A percentile compares a stretch with the other conserved stretches of the same genome.
phyloP scores from a whole-genome alignment of 257 asterid species.

The Anisodus acutangulus region DNA sequence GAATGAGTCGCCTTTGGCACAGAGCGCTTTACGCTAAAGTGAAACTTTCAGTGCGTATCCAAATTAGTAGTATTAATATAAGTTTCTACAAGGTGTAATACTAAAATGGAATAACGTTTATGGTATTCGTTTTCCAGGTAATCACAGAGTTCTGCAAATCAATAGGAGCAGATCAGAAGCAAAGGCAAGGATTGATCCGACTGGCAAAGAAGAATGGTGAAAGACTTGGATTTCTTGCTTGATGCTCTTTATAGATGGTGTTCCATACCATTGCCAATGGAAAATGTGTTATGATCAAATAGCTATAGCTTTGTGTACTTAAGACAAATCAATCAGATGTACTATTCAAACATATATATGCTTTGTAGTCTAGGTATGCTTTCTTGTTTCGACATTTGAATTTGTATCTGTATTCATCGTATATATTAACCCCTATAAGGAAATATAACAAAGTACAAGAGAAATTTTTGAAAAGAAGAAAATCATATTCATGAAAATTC shows the following conservation, averaged over 20 bases:
- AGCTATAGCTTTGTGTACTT: constrained; percentile 26
- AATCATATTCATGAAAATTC: background rate
- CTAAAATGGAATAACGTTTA: no score
- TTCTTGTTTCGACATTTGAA: background rate
- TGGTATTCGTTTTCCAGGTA: constrained; percentile 51
- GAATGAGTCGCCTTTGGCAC: no score
- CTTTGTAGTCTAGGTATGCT: constrained; percentile 18
- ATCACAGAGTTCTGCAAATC: constrained; percentile 94
- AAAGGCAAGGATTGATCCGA: constrained; percentile 86
- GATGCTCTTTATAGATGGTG: constrained; percentile 30
- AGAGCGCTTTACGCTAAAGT: no score
- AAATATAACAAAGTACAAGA: background rate
- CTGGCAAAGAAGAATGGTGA: constrained; percentile 94
- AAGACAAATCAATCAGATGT: constrained; percentile 10
- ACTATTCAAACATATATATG: constrained; percentile 24
- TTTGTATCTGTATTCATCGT: background rate
- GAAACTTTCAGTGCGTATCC: no score
- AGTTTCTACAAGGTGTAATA: no score
- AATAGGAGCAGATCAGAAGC: constrained; percentile 90
- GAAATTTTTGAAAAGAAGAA: background rate
- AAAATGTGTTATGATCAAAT: constrained; percentile 16
- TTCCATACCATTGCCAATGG: background rate
- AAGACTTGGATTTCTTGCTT: constrained; percentile 82
- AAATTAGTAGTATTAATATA: no score
- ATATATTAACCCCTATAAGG: background rate